phyloP scores from a whole-genome alignment of 179 eudicot genomes.

The Pouteria campechiana region DNA sequence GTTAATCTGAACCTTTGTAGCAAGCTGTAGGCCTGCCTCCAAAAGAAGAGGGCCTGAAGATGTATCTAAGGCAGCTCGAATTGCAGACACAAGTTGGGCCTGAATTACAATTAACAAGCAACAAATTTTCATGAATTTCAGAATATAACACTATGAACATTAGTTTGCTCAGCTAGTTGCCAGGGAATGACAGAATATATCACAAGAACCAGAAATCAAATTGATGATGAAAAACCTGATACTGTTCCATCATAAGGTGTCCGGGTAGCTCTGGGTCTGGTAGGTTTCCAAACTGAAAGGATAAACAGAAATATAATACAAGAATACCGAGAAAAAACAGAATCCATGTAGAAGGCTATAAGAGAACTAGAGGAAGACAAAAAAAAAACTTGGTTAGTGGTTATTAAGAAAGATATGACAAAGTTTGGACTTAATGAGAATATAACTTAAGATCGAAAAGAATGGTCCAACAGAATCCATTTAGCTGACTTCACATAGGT shows the following conservation, averaged over 20 bases:
- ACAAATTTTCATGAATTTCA: no score
- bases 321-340: not conserved
- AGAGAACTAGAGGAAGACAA: not conserved
- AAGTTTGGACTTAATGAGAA: no score
- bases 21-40: constrained; percentile 94
- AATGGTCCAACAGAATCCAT: no score
- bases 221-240: constrained; percentile 55
- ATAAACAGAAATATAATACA: constrained; percentile 9
- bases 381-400: not conserved
- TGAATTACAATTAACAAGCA: constrained; percentile 18
- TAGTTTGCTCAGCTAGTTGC: no score
- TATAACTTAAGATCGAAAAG: no score
- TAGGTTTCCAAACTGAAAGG: constrained; percentile 74
- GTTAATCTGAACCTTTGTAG: constrained; percentile 63
- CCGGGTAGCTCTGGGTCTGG: constrained; percentile 94
- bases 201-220: not conserved
- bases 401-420: no score
- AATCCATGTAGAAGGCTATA: not conserved
- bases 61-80: constrained; percentile 85
- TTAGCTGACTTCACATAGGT: no score
- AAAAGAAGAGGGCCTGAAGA: constrained; percentile 81
- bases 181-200: no score
- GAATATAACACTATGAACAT: no score
- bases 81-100: constrained; percentile 97
- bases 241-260: constrained; percentile 78